Percentiles rank a stretch among this genome's conserved stretches.
phyloP scores from a whole-genome alignment of 2,329 filamentous ascomycete species.

The Leptographium wingfieldii region DNA sequence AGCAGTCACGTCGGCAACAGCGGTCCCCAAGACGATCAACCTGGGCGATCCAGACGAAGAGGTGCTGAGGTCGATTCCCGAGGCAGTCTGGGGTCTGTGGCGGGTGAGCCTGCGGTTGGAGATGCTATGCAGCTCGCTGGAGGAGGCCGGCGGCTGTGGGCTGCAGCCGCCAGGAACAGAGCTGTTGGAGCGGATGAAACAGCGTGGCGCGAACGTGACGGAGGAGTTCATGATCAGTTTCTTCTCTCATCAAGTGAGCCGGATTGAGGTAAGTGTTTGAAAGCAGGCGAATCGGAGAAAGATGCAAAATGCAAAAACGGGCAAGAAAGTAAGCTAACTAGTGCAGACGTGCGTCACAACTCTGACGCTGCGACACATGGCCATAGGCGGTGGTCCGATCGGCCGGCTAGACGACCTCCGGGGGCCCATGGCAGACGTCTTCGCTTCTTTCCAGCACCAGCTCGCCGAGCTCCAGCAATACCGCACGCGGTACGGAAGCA shows the following conservation, averaged over 20 bases:
- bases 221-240: constrained; percentile 82
- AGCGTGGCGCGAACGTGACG: constrained; percentile 68
- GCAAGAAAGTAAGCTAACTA: background rate
- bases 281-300: constrained; percentile 19
- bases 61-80: constrained; percentile 25
- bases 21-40: background rate
- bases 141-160: constrained; percentile 49
- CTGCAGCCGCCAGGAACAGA: constrained; percentile 74
- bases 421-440: constrained; percentile 62
- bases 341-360: constrained; percentile 67
- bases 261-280: constrained; percentile 63
- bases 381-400: constrained; percentile 52
- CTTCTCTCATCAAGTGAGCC: constrained; percentile 86
- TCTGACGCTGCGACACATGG: constrained; percentile 65
- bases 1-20: background rate
- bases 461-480: constrained; percentile 52
- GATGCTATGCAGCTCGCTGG: constrained; percentile 84
- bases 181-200: constrained; percentile 56
- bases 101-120: constrained; percentile 78
- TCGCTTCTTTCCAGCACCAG: constrained; percentile 48
- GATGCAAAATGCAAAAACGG: background rate
- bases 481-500: constrained; percentile 37
- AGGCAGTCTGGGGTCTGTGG: constrained; percentile 83
- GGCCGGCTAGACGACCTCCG: constrained; percentile 58
- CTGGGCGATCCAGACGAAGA: constrained; percentile 3